phyloP scores from a whole-genome alignment of 2,329 filamentous ascomycete genomes.

The Stachybotrys echinatus region DNA sequence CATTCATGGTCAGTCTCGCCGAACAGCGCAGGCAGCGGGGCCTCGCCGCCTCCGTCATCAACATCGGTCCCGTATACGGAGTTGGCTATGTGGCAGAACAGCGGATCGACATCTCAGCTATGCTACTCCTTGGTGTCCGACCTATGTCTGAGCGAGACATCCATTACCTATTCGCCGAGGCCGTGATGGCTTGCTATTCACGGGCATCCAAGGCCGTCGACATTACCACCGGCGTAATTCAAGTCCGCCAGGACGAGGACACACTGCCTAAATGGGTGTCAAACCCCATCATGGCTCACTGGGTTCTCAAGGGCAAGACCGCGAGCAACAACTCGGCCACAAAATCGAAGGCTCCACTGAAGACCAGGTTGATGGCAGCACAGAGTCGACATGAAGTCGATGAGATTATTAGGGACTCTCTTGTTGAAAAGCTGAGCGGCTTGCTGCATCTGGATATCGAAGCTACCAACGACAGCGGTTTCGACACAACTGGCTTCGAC shows the following conservation, averaged over 20 bases:
- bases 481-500: not conserved
- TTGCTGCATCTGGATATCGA: not conserved
- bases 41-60: constrained; percentile 30
- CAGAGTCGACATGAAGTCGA: not conserved
- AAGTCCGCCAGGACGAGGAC: not conserved
- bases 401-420: not conserved
- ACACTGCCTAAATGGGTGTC: not conserved
- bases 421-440: not conserved
- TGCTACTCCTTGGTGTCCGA: constrained; percentile 1
- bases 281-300: not conserved
- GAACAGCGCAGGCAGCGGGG: constrained; percentile 20
- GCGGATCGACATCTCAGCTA: constrained; percentile 2
- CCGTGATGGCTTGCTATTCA: constrained; percentile 12
- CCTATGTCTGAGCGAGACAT: constrained; percentile 22
- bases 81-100: constrained; percentile 30
- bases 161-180: constrained; percentile 23
- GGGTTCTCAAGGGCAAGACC: not conserved
- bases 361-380: not conserved
- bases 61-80: constrained; percentile 32
- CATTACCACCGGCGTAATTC: not conserved
- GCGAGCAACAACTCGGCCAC: not conserved
- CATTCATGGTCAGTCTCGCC: constrained; percentile 27
- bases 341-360: not conserved
- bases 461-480: not conserved
- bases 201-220: not conserved